Base-by-base conservation (phyloP, 441 rosid genomes). In the Aquilaria agallochum region DNA sequence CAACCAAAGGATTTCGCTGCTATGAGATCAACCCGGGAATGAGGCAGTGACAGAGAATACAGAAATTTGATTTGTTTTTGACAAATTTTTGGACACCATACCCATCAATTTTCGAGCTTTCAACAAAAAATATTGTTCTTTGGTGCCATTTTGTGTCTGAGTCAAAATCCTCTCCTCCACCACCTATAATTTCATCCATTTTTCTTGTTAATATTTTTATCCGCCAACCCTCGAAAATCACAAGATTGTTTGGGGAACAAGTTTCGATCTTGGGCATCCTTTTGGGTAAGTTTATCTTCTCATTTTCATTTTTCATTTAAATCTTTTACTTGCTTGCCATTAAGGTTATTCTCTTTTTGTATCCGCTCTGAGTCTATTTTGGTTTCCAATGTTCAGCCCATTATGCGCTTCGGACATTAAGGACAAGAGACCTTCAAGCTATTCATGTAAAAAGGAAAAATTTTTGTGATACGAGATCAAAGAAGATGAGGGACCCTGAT, bases 401-500 rank as follows among this genome's bases (percentile, higher is more conserved):
- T 55, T 11, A 2, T 57, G 56, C 44, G 60, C 59, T 61, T 68
- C 71, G 76, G 78, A 69, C 67, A 74, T 53, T 45, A 71, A 74
- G 75, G 68, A 64, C 76, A 66, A 58, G 40, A 56, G 56, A 53
- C 63, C 51, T 30, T 63, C 59, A 59, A 67, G 72, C 59, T 66
- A 73, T 62, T 77, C 70, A 68, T 53, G 49, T 62, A 50, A 59
- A 47, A 69, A 71, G 59, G 71, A 69, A 64, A 70, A 60, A 83
- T 76, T 5, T 5, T 5, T 7, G 80, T 73, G 72, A 64, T 67
- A 65, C 69, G 63, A 78, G 60, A 57, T 63, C 55, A 36, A 47
- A 57, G 36, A 54, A 62, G 30, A 92, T 84, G 92, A 86, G 89
- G 76, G 89, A 85, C 76, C 86, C 82, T 71, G 75, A 83, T 51